Evolutionary conservation across 352 stramenopile genomes (phyloP), one percentile per base, ranked within the genome.

Genomic region (Phytophthora litchii): DNA sequence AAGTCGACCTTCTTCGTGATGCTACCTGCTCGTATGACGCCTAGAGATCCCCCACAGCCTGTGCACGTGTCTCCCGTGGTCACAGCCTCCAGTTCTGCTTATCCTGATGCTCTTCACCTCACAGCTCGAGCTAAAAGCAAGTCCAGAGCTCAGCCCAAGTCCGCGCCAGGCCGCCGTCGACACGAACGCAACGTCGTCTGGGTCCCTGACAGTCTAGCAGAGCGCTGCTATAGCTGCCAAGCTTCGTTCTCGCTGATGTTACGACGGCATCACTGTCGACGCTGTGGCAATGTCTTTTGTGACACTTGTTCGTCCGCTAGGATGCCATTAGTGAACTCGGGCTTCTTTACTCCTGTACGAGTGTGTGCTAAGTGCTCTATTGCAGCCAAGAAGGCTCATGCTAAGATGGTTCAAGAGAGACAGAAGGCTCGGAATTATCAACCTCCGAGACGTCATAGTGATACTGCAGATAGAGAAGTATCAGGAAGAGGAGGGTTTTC

Each of bases 221-320:
- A 92, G 62, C 74, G 69, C 17, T 94, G 86, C 60, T 94, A 94
- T 63, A 55, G 64, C 31, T 94, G 86, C 54, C 72, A 79, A 13
- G 60, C 76, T 29, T 47, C 57, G 8, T 94, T 92, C 64, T 83
- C 80, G 32, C 68, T 94, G 19, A 76, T 92, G 54, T 69, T 95
- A 57, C 83, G 85, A 6, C 75, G 87, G 13, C 91, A 97, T 50
- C 88, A 97, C 69, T 96, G 91, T 53, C 79, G 90, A 1, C 70
- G 82, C 17, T 96, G 91, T 60, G 92, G 92, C 4, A 90, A 91
- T 36, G 77, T 97, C 8, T 97, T 97, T 60, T 97, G 92, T 66
- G 87, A 96, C 44, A 67, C 79, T 12, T 97, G 92, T 62, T 87
- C 85, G 6, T 91, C 84, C 4, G 61, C 75, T 5, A 66, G 90